phyloP scores from a whole-genome alignment of 768 basidiomycete genomes.

The Lentinus tigrinus region DNA sequence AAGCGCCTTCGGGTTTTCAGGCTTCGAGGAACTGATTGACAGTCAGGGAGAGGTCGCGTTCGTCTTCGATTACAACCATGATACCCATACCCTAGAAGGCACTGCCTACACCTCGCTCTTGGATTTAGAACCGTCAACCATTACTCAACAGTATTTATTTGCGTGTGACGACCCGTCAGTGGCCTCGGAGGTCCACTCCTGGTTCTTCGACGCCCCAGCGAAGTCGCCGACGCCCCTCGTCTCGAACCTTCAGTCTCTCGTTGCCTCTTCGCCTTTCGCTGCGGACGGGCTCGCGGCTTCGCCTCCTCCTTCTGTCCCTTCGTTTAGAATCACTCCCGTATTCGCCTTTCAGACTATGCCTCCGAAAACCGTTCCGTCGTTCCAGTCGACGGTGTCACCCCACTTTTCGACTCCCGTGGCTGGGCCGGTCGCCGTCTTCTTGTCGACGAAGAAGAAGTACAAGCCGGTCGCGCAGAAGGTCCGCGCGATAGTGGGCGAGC shows the following conservation, averaged over 20 bases:
- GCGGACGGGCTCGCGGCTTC: too few relatives aligned
- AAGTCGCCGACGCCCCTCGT: too few relatives aligned
- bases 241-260: too few relatives aligned
- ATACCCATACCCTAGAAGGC: background rate
- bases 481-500: slow-evolving; percentile 1
- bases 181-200: too few relatives aligned
- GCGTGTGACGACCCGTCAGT: too few relatives aligned
- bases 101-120: background rate
- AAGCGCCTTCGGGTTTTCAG: background rate
- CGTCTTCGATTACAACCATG: background rate
- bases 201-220: too few relatives aligned
- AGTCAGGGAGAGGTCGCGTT: slow-evolving; percentile 4
- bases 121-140: background rate
- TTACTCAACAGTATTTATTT: background rate
- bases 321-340: too few relatives aligned
- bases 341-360: too few relatives aligned
- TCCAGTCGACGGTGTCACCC: background rate
- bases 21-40: slow-evolving; percentile 1
- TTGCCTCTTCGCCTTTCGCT: too few relatives aligned
- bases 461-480: slow-evolving; percentile 23
- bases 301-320: too few relatives aligned
- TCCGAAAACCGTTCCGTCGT: background rate
- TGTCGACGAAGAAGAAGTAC: slow-evolving; percentile 16
- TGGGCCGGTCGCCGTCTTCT: background rate
- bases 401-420: too few relatives aligned